Evolutionary conservation across 495 filamentous ascomycete species (phyloP), one percentile per base, ranked within the genome.

Genomic region (Daldinia childiae): DNA sequence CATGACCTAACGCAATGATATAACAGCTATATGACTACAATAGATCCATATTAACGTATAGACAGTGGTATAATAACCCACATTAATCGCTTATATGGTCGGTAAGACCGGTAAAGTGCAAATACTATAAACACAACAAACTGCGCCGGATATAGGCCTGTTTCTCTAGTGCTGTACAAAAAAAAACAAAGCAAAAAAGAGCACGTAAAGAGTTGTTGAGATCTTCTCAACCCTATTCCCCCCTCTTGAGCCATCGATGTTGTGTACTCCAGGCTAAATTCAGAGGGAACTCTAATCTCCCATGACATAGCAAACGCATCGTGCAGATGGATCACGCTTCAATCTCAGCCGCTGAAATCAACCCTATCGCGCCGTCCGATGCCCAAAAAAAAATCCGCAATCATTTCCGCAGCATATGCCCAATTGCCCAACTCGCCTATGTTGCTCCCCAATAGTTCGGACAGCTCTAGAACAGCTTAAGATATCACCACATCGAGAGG

Each of bases 311-410:
- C 11, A 57, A 66, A 63, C 62, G 27, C 59, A 55, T 56, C 32
- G 34, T 50, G 59, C 24, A 41, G 43, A 64, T 64, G 43, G 64
- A 50, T 51, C 30, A 57, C 65, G 65, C 65, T 68, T 58, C 70
- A 73, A 68, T 73, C 65, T 73, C 69, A 59, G 48, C 70, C 57
- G 52, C 59, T 64, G 50, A 30, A 65, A 41, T 65, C 64, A 68
- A 64, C 45, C 66, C 71, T 55, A 45, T 73, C 66, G 55, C 71
- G 71, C 71, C 71, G 66, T 66, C 71, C 58, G 54, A 73, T 73
- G 71, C 71, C 71, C 61, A 66, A 69, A 52, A 68, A 68, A 68
- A 56, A 32, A 17, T 66, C 61, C 71, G 32, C 68, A 69, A 38
- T 65, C 66, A 62, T 66, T 62, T 61, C 71, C 65, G 66, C 61